Percentiles rank a stretch among this genome's conserved stretches.
phyloP scores from a whole-genome alignment of 768 basidiomycete genomes.

The Trametes cinnabarina region DNA sequence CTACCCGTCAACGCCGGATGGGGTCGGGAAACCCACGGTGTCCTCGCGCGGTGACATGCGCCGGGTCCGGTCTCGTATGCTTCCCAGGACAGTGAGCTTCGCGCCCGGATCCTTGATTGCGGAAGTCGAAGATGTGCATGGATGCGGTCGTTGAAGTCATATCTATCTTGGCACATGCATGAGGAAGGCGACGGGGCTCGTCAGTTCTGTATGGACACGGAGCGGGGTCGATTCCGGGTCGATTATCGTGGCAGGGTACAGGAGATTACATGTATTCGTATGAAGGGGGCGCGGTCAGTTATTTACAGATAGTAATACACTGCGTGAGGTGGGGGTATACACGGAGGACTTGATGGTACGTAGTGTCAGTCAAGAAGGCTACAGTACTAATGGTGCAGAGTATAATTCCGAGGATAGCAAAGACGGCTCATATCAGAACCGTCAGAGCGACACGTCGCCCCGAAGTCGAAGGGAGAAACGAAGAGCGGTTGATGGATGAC shows the following conservation, averaged over 20 bases:
- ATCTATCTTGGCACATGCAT: too few relatives aligned
- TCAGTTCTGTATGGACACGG: too few relatives aligned
- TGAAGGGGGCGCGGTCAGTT: too few relatives aligned
- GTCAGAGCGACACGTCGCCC: too few relatives aligned
- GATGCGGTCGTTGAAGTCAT: not conserved
- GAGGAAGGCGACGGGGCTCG: too few relatives aligned
- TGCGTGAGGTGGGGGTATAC: not conserved
- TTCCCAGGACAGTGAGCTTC: not conserved
- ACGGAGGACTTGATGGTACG: not conserved
- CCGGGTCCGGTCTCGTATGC: not conserved
- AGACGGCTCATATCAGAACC: too few relatives aligned
- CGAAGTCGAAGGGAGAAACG: not conserved
- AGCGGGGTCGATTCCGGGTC: too few relatives aligned
- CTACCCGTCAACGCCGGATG: too few relatives aligned
- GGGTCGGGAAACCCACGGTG: not conserved
- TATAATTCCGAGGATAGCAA: too few relatives aligned
- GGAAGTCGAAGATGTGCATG: not conserved
- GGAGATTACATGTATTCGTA: too few relatives aligned
- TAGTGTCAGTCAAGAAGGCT: not conserved
- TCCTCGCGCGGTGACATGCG: not conserved
- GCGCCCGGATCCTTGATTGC: not conserved
- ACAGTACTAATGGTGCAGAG: too few relatives aligned
- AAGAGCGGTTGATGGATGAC: not conserved
- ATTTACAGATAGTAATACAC: slow-evolving; percentile 1
- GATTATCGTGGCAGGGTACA: too few relatives aligned